Evolutionary conservation across 208 protist species (phyloP).

Genomic region (Acanthamoeba healyi): DNA sequence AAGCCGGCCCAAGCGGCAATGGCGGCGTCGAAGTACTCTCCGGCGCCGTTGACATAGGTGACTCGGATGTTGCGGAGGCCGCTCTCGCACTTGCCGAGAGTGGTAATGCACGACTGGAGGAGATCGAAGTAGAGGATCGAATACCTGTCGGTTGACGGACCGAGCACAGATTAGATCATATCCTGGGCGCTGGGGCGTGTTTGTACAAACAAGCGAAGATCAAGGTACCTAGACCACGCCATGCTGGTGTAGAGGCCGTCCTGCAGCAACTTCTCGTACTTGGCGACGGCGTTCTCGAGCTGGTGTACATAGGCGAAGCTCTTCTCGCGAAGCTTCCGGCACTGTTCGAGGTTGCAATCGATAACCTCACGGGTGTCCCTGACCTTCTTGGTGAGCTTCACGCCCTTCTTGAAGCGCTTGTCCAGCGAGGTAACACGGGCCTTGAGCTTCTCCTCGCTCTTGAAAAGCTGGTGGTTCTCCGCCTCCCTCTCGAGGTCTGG

Average conservation of each 20-base stretch:
- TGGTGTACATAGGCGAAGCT: background rate
- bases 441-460: background rate
- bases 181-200: too few relatives aligned
- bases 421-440: background rate
- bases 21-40: background rate
- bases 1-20: background rate
- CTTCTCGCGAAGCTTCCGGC: background rate
- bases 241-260: background rate
- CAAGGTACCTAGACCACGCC: background rate
- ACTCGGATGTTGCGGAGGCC: background rate
- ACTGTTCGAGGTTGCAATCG: slow-evolving; percentile 6
- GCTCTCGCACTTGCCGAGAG: background rate
- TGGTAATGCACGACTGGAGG: background rate
- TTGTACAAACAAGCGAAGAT: background rate
- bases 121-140: background rate
- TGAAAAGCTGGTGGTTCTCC: background rate
- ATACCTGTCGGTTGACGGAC: background rate
- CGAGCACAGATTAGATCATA: too few relatives aligned
- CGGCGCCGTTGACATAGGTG: background rate
- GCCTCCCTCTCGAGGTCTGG: too few relatives aligned
- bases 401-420: background rate
- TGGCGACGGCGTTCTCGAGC: background rate
- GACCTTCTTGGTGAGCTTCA: background rate
- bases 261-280: background rate
- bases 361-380: background rate